Conservation (phyloP, 202 grass and related monocot genomes). For the Miscanthus sacchariflorus region DNA sequence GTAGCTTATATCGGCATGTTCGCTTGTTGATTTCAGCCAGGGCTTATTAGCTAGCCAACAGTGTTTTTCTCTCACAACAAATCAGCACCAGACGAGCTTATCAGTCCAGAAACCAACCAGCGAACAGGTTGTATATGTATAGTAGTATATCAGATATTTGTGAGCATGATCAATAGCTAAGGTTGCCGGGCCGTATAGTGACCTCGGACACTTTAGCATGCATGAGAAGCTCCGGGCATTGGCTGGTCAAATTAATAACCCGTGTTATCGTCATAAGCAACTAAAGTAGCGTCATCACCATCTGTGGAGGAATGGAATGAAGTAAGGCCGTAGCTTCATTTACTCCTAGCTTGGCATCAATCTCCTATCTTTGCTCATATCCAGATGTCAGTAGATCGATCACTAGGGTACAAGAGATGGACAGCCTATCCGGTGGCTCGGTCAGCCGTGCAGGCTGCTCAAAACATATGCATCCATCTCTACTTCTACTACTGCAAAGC, state of each 20-base stretch:
- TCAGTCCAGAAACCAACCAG: too few relatives aligned
- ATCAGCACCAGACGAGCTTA: too few relatives aligned
- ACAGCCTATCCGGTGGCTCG: conserved; percentile 28
- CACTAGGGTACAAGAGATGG: conserved; percentile 19
- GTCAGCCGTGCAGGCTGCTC: not conserved
- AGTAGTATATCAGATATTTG: conserved; percentile 49
- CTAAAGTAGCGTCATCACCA: not conserved
- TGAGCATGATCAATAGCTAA: conserved; percentile 12
- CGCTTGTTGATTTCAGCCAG: too few relatives aligned
- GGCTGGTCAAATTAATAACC: conserved; percentile 52
- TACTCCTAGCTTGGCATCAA: not conserved
- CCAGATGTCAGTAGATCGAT: conserved; percentile 27
- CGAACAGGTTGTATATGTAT: too few relatives aligned
- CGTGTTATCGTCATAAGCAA: conserved; percentile 40
- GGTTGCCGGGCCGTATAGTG: conserved; percentile 35
- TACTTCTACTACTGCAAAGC: not conserved
- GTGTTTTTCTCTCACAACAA: too few relatives aligned
- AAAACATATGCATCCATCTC: not conserved
- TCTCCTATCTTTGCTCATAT: not conserved
- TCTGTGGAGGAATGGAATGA: not conserved
- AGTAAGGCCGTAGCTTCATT: not conserved
- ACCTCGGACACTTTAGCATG: conserved; percentile 30
- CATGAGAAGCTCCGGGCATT: conserved; percentile 37
- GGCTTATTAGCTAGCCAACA: too few relatives aligned
- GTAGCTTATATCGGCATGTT: not conserved